phyloP scores from a whole-genome alignment of 495 filamentous ascomycete species.

The Penicillium verhagenii region DNA sequence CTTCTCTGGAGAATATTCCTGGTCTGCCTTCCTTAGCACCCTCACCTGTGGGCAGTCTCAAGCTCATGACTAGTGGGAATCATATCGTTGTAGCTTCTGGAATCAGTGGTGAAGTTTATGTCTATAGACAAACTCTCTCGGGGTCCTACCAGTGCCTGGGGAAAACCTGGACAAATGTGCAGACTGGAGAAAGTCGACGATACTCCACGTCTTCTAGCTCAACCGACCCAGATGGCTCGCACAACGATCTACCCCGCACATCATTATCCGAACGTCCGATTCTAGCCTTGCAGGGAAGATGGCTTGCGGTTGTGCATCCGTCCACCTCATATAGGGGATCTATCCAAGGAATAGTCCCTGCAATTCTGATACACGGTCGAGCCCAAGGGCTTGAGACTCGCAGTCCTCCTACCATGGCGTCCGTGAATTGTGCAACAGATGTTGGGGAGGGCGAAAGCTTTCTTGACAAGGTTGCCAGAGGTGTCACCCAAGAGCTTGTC shows the following conservation, averaged over 20 bases:
- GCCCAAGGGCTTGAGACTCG: slow-evolving; percentile 66
- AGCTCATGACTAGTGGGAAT: slow-evolving; percentile 63
- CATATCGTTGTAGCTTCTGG: slow-evolving; percentile 74
- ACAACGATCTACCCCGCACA: slow-evolving; percentile 46
- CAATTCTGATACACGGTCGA: slow-evolving; percentile 45
- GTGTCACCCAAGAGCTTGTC: slow-evolving; percentile 88
- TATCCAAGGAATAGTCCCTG: slow-evolving; percentile 57
- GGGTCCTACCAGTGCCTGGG: slow-evolving; percentile 72
- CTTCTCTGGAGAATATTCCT: slow-evolving; percentile 41
- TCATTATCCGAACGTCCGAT: slow-evolving; percentile 59
- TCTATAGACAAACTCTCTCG: slow-evolving; percentile 52
- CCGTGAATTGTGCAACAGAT: slow-evolving; percentile 70
- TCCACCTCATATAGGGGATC: slow-evolving; percentile 64
- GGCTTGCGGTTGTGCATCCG: slow-evolving; percentile 83
- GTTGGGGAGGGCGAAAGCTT: slow-evolving; percentile 76
- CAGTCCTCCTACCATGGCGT: slow-evolving; percentile 72
- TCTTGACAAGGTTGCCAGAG: slow-evolving; percentile 79
- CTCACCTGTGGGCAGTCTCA: slow-evolving; percentile 66
- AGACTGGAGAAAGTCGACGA: slow-evolving; percentile 50
- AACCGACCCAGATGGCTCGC: slow-evolving; percentile 52
- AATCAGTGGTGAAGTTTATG: slow-evolving; percentile 78
- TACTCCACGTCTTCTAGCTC: slow-evolving; percentile 56
- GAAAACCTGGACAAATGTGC: slow-evolving; percentile 83
- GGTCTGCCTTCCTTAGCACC: slow-evolving; percentile 51
- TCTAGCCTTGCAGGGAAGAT: slow-evolving; percentile 72